Conservation (phyloP, 371 early-diverging fungal genomes). For the Rhizopus stolonifer region DNA sequence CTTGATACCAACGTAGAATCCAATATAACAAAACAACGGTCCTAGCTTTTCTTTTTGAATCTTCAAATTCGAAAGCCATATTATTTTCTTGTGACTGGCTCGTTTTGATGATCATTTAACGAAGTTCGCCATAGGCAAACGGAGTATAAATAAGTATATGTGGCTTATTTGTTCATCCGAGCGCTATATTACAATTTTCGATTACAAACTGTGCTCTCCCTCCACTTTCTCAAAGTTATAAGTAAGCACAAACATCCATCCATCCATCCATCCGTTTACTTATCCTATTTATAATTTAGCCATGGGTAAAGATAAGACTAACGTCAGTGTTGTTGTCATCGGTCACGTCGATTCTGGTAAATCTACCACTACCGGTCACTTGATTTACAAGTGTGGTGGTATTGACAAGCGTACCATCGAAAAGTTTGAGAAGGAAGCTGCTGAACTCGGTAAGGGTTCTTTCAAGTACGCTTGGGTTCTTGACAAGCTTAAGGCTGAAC, state of each 20-base stretch:
- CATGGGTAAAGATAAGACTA: constrained; percentile 95
- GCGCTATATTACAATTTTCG: not conserved
- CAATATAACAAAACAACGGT: too few species aligned
- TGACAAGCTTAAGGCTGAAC: constrained; percentile 97
- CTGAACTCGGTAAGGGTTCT: constrained; percentile 98
- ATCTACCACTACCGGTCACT: constrained; percentile 80
- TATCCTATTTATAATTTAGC: constrained; percentile 13
- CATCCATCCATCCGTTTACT: constrained; percentile 19
- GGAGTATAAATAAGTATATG: not conserved
- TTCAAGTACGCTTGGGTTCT: constrained; percentile 98
- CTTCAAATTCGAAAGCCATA: too few species aligned
- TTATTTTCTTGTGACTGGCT: not conserved
- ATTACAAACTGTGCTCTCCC: not conserved
- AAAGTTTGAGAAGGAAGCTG: constrained; percentile 99
- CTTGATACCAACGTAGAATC: too few species aligned
- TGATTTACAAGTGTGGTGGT: constrained; percentile 99
- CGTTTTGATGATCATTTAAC: not conserved
- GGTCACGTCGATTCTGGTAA: constrained; percentile 98
- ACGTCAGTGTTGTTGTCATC: constrained; percentile 98
- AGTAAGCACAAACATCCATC: not conserved
- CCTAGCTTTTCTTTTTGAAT: too few species aligned
- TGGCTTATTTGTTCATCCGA: not conserved
- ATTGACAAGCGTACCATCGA: constrained; percentile 99
- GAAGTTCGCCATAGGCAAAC: not conserved
- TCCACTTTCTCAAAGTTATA: not conserved